Conservation (phyloP, 2,329 filamentous ascomycete species). For the Gremmenia infestans region DNA sequence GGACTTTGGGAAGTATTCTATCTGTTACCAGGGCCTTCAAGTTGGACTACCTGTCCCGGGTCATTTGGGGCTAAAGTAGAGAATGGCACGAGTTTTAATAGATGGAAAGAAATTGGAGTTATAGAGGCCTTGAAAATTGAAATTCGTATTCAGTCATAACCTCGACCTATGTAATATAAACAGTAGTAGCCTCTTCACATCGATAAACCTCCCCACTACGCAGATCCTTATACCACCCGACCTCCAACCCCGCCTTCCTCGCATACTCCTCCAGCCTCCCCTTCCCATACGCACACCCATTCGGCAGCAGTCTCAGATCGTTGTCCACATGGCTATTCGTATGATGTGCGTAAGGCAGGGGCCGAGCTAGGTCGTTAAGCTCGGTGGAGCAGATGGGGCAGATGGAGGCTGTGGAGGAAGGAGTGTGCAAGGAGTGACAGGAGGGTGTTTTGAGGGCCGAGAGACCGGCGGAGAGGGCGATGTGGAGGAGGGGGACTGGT, state of each 20-base stretch:
- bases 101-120: too few species aligned
- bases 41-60: too few species aligned
- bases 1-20: too few species aligned
- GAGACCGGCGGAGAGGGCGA: conserved; percentile 83
- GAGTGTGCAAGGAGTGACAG: conserved; percentile 60
- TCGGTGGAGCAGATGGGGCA: conserved; percentile 97
- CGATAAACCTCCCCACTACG: conserved; percentile 66
- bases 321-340: conserved; percentile 88
- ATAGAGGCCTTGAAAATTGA: too few species aligned
- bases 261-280: conserved; percentile 71
- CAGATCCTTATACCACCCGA: conserved; percentile 69
- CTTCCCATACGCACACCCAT: conserved; percentile 77
- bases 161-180: conserved; percentile 71
- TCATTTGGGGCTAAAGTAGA: too few species aligned
- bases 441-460: conserved; percentile 94
- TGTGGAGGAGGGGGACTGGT: conserved; percentile 76
- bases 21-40: too few species aligned
- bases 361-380: conserved; percentile 82
- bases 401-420: conserved; percentile 53
- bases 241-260: conserved; percentile 66
- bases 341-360: conserved; percentile 92
- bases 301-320: conserved; percentile 82
- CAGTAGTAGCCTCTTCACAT: conserved; percentile 67
- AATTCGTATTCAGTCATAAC: too few species aligned
- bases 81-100: too few species aligned